Conservation (phyloP, 192 early-diverging fungal genomes). For the Coemansia sp. region DNA sequence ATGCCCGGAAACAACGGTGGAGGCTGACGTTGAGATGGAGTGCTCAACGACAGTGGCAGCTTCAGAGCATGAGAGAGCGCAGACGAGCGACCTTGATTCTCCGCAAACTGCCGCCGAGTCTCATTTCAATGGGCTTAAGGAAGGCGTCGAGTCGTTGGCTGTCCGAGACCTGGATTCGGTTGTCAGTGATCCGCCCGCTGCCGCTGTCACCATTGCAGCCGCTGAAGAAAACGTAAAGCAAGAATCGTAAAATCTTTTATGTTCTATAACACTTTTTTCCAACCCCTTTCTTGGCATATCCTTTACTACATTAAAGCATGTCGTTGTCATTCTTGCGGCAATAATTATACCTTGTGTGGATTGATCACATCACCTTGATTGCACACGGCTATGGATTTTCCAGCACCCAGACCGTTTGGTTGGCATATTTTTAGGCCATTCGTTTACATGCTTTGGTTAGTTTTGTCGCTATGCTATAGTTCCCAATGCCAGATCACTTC, state of each 20-base stretch:
- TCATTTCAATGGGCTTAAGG: constrained; percentile 40
- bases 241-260: neutral
- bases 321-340: too few species aligned
- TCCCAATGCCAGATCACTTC: too few species aligned
- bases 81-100: constrained; percentile 14
- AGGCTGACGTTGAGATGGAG: constrained; percentile 15
- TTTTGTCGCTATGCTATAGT: too few species aligned
- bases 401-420: too few species aligned
- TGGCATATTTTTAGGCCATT: too few species aligned
- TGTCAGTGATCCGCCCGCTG: constrained; percentile 2
- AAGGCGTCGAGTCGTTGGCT: constrained; percentile 45
- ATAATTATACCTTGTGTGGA: too few species aligned
- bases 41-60: neutral
- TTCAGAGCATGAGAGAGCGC: neutral
- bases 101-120: constrained; percentile 38
- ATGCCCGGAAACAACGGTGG: neutral
- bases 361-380: too few species aligned
- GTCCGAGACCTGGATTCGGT: constrained; percentile 22
- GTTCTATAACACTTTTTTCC: neutral
- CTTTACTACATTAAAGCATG: too few species aligned
- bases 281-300: neutral
- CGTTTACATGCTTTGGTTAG: too few species aligned
- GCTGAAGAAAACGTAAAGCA: neutral
- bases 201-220: neutral
- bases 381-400: too few species aligned